A percentile compares a stretch with the other conserved stretches of the same genome.
These are phyloP conservation scores for Coprinopsis sp. DNA, from an alignment of 768 basidiomycete species.

Conservation along the genomic window DNA sequence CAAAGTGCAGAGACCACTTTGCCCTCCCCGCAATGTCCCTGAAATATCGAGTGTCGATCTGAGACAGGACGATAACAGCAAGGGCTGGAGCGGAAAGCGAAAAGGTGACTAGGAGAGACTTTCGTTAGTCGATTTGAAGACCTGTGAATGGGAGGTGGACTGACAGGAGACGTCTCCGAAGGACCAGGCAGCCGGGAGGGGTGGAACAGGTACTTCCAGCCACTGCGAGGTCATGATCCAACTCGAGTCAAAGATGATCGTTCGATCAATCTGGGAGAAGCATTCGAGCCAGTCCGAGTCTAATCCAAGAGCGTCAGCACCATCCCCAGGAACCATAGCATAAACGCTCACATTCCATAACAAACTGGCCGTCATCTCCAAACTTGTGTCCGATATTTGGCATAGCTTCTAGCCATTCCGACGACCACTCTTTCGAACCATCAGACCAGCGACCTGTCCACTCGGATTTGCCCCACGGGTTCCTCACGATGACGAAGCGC, in stretches of 20 bases:
- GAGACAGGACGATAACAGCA: slow-evolving; percentile 49
- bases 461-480: slow-evolving; percentile 47
- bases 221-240: slow-evolving; percentile 48
- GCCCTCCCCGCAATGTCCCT: slow-evolving; percentile 39
- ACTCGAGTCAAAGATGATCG: slow-evolving; percentile 41
- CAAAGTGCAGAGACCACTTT: slow-evolving; percentile 47
- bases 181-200: slow-evolving; percentile 45
- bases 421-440: slow-evolving; percentile 47
- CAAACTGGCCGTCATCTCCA: slow-evolving; percentile 45
- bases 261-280: slow-evolving; percentile 41
- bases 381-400: slow-evolving; percentile 37
- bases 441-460: slow-evolving; percentile 50
- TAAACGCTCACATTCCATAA: slow-evolving; percentile 40
- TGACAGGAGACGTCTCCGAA: slow-evolving; percentile 52
- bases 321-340: background rate
- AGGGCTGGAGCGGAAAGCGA: slow-evolving; percentile 34
- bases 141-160: slow-evolving; percentile 14
- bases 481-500: slow-evolving; percentile 44
- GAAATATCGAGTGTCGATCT: slow-evolving; percentile 47
- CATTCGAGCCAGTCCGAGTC: slow-evolving; percentile 40
- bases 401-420: slow-evolving; percentile 40
- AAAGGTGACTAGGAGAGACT: slow-evolving; percentile 36
- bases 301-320: slow-evolving; percentile 7
- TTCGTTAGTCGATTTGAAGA: background rate
- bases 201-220: slow-evolving; percentile 40